Percentiles rank a stretch among this genome's conserved stretches.
phyloP scores from a whole-genome alignment of 2,329 filamentous ascomycete species.

The Didymella keratinophila region DNA sequence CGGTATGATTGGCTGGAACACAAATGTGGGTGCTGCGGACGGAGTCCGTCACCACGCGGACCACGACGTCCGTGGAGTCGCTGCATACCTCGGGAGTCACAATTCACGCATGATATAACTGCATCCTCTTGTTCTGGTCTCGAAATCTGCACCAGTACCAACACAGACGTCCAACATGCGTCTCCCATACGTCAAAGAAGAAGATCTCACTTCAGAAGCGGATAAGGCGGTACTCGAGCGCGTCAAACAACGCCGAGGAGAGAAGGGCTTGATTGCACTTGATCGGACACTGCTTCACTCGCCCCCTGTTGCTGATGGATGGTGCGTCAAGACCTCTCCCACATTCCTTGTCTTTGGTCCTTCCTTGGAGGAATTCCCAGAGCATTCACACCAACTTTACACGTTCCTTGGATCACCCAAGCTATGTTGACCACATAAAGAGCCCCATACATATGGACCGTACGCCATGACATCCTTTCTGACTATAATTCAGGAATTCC shows the following conservation, averaged over 20 bases:
- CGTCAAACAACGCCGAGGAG: conserved; percentile 60
- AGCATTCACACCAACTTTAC: too few relatives aligned
- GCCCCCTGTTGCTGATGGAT: conserved; percentile 64
- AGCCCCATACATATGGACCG: too few relatives aligned
- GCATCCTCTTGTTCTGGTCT: neutral
- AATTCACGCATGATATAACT: neutral
- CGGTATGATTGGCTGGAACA: conserved; percentile 7
- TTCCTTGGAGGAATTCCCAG: too few relatives aligned
- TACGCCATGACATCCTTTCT: neutral
- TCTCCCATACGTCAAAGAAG: conserved; percentile 58
- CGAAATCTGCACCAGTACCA: neutral
- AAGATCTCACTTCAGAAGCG: conserved; percentile 52
- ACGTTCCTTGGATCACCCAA: too few relatives aligned
- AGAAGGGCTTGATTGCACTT: conserved; percentile 59
- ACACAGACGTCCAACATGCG: conserved; percentile 54
- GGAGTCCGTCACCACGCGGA: neutral
- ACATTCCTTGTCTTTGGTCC: too few relatives aligned
- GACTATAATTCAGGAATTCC: conserved; percentile 53
- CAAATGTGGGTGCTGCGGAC: conserved; percentile 13
- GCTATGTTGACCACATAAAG: too few relatives aligned
- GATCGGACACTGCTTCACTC: conserved; percentile 64
- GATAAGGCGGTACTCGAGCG: conserved; percentile 61
- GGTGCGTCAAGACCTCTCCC: conserved; percentile 40
- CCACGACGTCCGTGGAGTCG: neutral
- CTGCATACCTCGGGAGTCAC: neutral